These are phyloP conservation scores for Naganishia cerealis DNA, from an alignment of 1,284 basidiomycete species.

Conservation along the genomic window DNA sequence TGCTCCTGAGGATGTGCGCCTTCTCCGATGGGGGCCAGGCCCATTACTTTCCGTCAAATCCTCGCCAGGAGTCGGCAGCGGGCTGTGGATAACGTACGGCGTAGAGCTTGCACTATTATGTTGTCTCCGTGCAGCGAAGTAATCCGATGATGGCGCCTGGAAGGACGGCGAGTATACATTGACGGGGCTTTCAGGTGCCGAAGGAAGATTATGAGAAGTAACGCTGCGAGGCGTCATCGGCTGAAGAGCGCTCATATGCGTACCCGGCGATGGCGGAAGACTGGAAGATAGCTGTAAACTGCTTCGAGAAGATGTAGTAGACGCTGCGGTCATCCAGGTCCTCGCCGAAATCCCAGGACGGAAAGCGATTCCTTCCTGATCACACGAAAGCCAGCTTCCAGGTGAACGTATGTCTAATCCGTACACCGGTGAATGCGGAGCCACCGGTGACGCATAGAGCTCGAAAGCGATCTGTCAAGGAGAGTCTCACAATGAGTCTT, in stretches of 20 bases:
- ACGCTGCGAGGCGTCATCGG: conserved; percentile 50
- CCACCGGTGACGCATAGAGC: conserved; percentile 64
- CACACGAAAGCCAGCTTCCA: conserved; percentile 48
- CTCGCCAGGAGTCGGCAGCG: conserved; percentile 9
- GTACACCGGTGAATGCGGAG: conserved; percentile 31
- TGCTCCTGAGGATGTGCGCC: conserved; percentile 23
- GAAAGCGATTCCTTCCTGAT: conserved; percentile 44
- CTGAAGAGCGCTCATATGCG: conserved; percentile 43
- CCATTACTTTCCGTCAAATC: conserved; percentile 12
- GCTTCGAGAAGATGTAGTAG: conserved; percentile 22
- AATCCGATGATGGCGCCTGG: neutral
- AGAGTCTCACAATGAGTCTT: neutral
- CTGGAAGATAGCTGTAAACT: conserved; percentile 32
- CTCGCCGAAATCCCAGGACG: conserved; percentile 41
- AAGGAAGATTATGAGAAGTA: conserved; percentile 39
- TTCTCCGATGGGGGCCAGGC: conserved; percentile 14
- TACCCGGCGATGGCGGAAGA: conserved; percentile 47
- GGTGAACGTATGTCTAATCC: conserved; percentile 40
- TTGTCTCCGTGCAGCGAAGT: conserved; percentile 8
- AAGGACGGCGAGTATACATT: conserved; percentile 21
- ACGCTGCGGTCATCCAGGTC: conserved; percentile 37
- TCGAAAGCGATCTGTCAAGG: conserved; percentile 70
- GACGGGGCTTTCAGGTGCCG: conserved; percentile 47
- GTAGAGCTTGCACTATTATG: conserved; percentile 23
- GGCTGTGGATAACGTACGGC: conserved; percentile 22